Percentiles rank a stretch among this genome's conserved stretches.
Evolutionary conservation across 2,329 filamentous ascomycete species (phyloP).

Genomic region (Epichloe amarillans): DNA sequence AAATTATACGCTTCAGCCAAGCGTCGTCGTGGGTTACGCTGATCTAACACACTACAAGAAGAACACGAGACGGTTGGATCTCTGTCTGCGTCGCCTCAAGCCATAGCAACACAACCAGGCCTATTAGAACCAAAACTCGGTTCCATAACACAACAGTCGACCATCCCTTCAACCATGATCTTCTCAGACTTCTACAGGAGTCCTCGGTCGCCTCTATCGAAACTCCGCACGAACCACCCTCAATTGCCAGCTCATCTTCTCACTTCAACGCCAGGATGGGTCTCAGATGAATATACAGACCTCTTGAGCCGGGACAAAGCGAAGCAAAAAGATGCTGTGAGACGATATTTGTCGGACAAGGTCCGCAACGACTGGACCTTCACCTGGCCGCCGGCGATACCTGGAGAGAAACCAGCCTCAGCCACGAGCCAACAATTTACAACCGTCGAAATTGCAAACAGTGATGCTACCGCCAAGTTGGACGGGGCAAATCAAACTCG

Average conservation of each 20-base stretch:
- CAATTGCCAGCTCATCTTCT: slow-evolving; percentile 18
- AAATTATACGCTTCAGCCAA: neutral
- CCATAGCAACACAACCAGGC: neutral
- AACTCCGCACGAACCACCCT: slow-evolving; percentile 29
- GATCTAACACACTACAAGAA: neutral
- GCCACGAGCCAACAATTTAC: neutral
- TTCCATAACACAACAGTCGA: neutral
- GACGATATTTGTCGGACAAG: slow-evolving; percentile 37
- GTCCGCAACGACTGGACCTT: slow-evolving; percentile 49
- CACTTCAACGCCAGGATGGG: slow-evolving; percentile 19
- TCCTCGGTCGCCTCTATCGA: slow-evolving; percentile 38
- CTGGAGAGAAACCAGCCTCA: neutral
- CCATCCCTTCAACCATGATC: slow-evolving; percentile 28
- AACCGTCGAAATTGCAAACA: neutral
- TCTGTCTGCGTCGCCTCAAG: neutral
- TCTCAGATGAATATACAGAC: slow-evolving; percentile 44
- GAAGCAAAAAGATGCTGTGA: slow-evolving; percentile 51
- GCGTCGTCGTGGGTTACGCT: neutral
- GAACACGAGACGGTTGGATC: neutral
- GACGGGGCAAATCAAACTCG: slow-evolving; percentile 17
- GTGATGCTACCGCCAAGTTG: neutral
- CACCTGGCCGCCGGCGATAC: slow-evolving; percentile 32
- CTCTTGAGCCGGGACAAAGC: slow-evolving; percentile 47
- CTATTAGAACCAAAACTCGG: neutral
- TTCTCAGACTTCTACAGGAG: slow-evolving; percentile 48